Evolutionary conservation across 805 yeast species (phyloP), one percentile per base, ranked within the genome.

Genomic region (Candida manassasensis): DNA sequence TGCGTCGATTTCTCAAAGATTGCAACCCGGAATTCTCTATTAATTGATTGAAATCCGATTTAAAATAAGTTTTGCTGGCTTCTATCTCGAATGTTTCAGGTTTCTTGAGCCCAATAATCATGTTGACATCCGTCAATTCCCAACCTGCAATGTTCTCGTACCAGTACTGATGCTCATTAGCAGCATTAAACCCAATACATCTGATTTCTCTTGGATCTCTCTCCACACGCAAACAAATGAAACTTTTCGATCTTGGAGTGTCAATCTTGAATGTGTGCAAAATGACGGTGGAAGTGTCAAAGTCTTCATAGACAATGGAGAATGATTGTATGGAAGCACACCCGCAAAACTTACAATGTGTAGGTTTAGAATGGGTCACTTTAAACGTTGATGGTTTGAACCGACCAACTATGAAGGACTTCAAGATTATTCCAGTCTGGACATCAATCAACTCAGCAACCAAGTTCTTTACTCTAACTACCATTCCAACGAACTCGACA

Each of bases 121-220:
- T 73, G 53, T 86, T 85, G 50, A 83, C 70, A 46, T 84, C 94
- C 1, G 89, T 83, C 9, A 77, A 57, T 43, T 82, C 79, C 95
- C 95, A 86, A 13, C 79, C 76, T 48, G 79, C 84, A n/a, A 84
- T 78, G 39, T 73, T 61, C 18, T 71, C 69, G 27, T 78, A 64
- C 77, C 85, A 80, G 54, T 78, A 76, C 39, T 76, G 81, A 34
- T 75, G 77, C 49, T 86, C 95, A 13, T 72, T 67, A 6, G 78
- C 86, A 1, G 82, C 75, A 36, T 79, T 85, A 53, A 87, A 84
- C 18, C 96, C 96, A 27, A 83, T 68, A 60, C 96, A 87, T 63
- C 96, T 75, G 25, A 85, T 84, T 59, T 87, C 96, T 49, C 95
- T 73, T 2, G 90, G 86, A 58, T 87, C 96, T 73, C 96, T 81